phyloP scores from a whole-genome alignment of 768 basidiomycete genomes.

The Podaxis sp. region DNA sequence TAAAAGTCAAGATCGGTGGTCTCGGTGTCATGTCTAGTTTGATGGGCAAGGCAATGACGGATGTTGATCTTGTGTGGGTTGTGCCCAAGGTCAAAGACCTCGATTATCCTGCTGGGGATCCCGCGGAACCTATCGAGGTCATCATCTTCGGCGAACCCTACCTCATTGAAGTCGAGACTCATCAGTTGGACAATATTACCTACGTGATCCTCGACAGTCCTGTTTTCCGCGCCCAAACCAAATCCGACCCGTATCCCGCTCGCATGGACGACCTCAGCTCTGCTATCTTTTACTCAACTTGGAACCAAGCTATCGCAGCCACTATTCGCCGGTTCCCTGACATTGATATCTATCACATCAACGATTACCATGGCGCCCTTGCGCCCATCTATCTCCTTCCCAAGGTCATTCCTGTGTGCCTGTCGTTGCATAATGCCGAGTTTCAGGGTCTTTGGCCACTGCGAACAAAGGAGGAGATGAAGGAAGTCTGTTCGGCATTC shows the following conservation, averaged over 20 bases:
- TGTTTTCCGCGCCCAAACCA: slow-evolving; percentile 95
- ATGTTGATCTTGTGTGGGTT: slow-evolving; percentile 93
- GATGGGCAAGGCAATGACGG: slow-evolving; percentile 98
- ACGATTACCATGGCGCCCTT: slow-evolving; percentile 93
- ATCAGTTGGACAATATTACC: slow-evolving; percentile 91
- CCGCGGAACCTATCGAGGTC: slow-evolving; percentile 91
- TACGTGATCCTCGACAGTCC: slow-evolving; percentile 92
- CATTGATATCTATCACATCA: slow-evolving; percentile 92
- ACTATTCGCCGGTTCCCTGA: slow-evolving; percentile 82
- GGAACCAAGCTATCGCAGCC: slow-evolving; percentile 95
- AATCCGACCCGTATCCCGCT: slow-evolving; percentile 92
- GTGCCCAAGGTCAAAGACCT: slow-evolving; percentile 93
- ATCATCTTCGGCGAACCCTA: slow-evolving; percentile 96
- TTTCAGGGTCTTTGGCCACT: slow-evolving; percentile 97
- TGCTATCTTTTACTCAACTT: slow-evolving; percentile 96
- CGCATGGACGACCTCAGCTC: slow-evolving; percentile 97
- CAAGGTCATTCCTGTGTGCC: slow-evolving; percentile 83
- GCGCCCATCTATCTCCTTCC: slow-evolving; percentile 89
- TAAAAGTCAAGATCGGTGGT: slow-evolving; percentile 97
- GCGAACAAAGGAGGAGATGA: slow-evolving; percentile 97
- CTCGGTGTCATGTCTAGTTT: slow-evolving; percentile 96
- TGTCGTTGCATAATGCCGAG: slow-evolving; percentile 95
- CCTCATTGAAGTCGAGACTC: slow-evolving; percentile 93
- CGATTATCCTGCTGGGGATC: slow-evolving; percentile 89
- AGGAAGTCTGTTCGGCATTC: slow-evolving; percentile 96